A percentile compares a stretch with the other conserved stretches of the same genome.
Evolutionary conservation across 2,329 filamentous ascomycete species (phyloP).

Genomic region (Phyllosticta capitalensis): DNA sequence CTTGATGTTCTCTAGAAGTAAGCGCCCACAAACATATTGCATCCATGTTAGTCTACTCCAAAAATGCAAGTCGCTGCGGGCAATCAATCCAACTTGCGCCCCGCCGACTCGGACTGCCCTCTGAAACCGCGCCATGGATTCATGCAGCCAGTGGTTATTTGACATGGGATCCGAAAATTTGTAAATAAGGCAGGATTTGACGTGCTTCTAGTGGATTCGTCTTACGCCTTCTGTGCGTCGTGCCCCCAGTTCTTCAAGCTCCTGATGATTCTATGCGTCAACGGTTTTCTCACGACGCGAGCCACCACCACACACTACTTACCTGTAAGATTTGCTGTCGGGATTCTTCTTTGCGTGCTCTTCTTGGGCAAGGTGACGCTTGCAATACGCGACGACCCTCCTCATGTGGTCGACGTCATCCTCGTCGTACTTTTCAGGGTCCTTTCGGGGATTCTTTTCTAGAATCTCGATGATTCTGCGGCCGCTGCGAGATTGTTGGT

Average conservation of each 20-base stretch:
- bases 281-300: background rate
- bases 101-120: background rate
- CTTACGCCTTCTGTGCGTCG: conserved; percentile 23
- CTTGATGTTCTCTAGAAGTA: background rate
- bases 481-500: conserved; percentile 34
- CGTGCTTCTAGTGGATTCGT: background rate
- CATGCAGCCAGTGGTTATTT: background rate
- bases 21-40: background rate
- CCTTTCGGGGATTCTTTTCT: conserved; percentile 50
- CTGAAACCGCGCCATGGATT: background rate
- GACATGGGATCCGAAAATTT: background rate
- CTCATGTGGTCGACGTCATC: conserved; percentile 52
- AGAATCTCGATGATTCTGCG: conserved; percentile 55
- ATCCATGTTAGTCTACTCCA: background rate
- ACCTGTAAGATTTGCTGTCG: conserved; percentile 46
- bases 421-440: conserved; percentile 47
- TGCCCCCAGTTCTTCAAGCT: conserved; percentile 27
- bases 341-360: conserved; percentile 48
- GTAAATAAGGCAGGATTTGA: background rate
- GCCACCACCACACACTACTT: conserved; percentile 23
- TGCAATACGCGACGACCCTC: conserved; percentile 55
- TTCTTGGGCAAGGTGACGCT: conserved; percentile 58
- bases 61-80: background rate
- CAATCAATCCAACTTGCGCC: background rate
- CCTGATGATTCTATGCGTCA: background rate